Evolutionary conservation across 1,139 yeast genomes (phyloP).

Genomic region (Saccharomyces hybrid): DNA sequence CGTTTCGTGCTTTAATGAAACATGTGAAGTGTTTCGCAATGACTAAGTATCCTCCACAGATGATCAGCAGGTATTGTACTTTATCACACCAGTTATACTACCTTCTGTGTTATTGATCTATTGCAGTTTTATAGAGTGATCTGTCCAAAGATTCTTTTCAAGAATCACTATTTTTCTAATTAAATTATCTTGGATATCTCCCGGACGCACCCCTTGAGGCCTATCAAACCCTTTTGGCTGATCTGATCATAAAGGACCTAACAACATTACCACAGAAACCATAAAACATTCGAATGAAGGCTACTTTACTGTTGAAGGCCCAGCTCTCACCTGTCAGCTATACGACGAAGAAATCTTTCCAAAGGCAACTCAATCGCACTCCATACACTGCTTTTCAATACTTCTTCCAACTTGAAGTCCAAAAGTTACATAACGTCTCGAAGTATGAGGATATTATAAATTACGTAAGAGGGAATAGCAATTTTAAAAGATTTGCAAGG

Average conservation of each 20-base stretch:
- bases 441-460: slow-evolving; percentile 4
- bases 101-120: not conserved
- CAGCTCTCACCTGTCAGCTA: not conserved
- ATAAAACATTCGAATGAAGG: not conserved
- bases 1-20: not conserved
- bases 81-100: not conserved
- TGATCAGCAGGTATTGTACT: not conserved
- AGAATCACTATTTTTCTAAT: not conserved
- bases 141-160: not conserved
- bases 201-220: not conserved
- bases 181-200: not conserved
- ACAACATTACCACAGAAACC: not conserved
- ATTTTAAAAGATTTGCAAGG: slow-evolving; percentile 15
- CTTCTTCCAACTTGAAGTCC: slow-evolving; percentile 14
- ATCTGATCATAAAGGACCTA: not conserved
- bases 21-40: not conserved
- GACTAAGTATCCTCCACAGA: not conserved
- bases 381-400: slow-evolving; percentile 21
- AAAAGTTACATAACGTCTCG: slow-evolving; percentile 5
- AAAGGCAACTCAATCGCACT: slow-evolving; percentile 10
- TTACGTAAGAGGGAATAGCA: slow-evolving; percentile 10
- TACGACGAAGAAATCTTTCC: slow-evolving; percentile 12
- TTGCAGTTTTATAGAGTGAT: not conserved
- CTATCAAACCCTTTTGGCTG: not conserved
- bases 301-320: not conserved